Base-by-base conservation (phyloP, 2,329 filamentous ascomycete genomes). In the Orbilia ellipsospora region DNA sequence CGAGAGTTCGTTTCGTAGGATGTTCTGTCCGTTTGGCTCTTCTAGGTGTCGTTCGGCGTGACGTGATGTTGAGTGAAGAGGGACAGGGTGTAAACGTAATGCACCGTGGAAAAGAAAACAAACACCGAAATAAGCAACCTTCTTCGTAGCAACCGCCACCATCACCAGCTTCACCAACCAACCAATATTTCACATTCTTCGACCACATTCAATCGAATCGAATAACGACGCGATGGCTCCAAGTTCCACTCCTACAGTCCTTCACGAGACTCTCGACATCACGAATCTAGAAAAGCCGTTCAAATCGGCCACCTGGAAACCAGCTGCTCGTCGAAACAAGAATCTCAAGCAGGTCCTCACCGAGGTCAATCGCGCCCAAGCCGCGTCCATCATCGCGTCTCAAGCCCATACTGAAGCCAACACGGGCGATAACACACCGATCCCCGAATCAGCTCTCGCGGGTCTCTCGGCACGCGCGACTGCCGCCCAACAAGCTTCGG, bases 261-360 rank as follows among this genome's bases (percentile, higher is more conserved):
- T 98, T 76, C 90, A 99, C 79, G 93, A 97, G 83, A 86, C 92
- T 82, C 92, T 98, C 81, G 95, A 99, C 85, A 93, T 97, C 80
- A 90, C 95, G 82, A 88, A 89, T 73, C 88, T 92, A 81, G 89
- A 89, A 80, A 96, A 96, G 84, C 91, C 89, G 80, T 99, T 97
- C 86, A 94, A 94, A 82, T 97, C 93, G 81, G 86, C 91, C 1
- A 85, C 89, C 82, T 99, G 95, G 95, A 93, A 92, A 81, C 93
- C 95, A 15, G 93, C 94, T 78, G 91, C 94, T 83, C 93, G 95
- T 61, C 92, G 95, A 83, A 99, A 99, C 88, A 99, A 99, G 86
- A 98, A 97, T 83, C 90, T 98, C 83, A 98, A 98, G 83, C 92
- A 96, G 80, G 95, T 99, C 77, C 87, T 99, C 76, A 91, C 93